Evolutionary conservation across 176 grass and related monocot species (phyloP).

Genomic region (Hordeum marinum): DNA sequence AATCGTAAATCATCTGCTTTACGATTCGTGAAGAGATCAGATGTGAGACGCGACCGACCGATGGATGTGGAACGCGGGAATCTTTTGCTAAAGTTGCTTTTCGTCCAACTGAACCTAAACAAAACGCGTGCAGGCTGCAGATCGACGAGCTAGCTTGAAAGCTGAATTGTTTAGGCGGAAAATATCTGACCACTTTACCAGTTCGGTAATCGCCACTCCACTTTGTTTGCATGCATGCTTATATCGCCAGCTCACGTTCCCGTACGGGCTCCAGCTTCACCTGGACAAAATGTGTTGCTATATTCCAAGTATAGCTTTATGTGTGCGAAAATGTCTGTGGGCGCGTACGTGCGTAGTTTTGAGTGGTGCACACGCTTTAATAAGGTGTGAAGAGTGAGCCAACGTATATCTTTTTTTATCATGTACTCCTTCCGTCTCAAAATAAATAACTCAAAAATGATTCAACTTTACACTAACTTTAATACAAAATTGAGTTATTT

Average conservation of each 20-base stretch:
- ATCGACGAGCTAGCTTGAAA: neutral
- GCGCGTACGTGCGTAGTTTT: neutral
- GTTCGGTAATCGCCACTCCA: neutral
- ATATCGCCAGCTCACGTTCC: neutral
- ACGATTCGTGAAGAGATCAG: neutral
- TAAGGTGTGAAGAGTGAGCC: too few relatives aligned
- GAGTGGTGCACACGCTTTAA: too few relatives aligned
- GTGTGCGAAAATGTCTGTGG: neutral
- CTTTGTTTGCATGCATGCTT: neutral
- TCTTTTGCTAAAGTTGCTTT: neutral
- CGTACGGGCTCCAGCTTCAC: neutral
- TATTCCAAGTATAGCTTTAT: neutral
- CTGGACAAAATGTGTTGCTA: neutral
- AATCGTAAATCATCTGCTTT: neutral
- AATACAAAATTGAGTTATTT: too few relatives aligned
- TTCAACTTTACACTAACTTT: too few relatives aligned
- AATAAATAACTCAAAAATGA: too few relatives aligned
- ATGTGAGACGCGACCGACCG: neutral
- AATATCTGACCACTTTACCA: constrained; percentile 17
- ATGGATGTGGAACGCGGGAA: neutral
- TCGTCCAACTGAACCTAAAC: neutral
- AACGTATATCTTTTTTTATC: too few relatives aligned
- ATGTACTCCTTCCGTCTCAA: too few relatives aligned
- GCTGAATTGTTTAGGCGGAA: constrained; percentile 20
- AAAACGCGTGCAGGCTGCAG: neutral